Base-by-base conservation (phyloP, 225 moss, liverwort and hornwort species). In the Polytrichum formosum region DNA sequence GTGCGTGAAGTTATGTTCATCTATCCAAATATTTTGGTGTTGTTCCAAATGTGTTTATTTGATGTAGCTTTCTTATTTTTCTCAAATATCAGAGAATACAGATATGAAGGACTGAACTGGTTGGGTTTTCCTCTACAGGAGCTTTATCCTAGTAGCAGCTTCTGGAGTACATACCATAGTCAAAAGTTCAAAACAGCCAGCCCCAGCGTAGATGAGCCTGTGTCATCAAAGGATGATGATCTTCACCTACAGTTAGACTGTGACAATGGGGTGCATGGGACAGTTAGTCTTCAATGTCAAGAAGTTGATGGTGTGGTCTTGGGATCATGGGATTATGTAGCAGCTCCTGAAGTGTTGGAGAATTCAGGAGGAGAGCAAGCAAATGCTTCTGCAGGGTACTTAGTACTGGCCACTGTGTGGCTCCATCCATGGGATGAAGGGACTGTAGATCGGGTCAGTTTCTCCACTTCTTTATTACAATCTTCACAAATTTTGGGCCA, bases 231-330 rank as follows among this genome's bases (percentile, higher is more conserved):
- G 59, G 76, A 78, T 54, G 74, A 77, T 63, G 73, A 62, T 29
- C 64, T 66, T 54, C 77, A 74, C 60, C 70, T 85, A 55, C 65
- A 61, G 30, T 61, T 91, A 17, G 62, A 81, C 27, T 80, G 79
- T 70, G 77, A 77, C 18, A 72, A 71, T 55, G 64, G 75, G 70
- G 78, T 60, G 68, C 74, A 77, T 69, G 78, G 69, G 29, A 76
- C 72, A 37, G 78, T 81, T 70, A 77, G 71, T 31, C 73, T 99
- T 63, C 83, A 91, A 64, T 99, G 98, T 89, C 92, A 92, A 70
- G 98, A 99, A 85, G 90, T 99, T 33, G 88, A 99, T 85, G 98
- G 94, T 67, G 94, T 93, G 74, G 92, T 94, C 30, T 72, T 90
- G 73, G 94, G 92, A 54, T 70, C 92, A 58, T 99, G 94, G 98